A percentile compares a stretch with the other conserved stretches of the same genome.
Evolutionary conservation across 768 basidiomycete species (phyloP).

Genomic region (Leccinum broughii): DNA sequence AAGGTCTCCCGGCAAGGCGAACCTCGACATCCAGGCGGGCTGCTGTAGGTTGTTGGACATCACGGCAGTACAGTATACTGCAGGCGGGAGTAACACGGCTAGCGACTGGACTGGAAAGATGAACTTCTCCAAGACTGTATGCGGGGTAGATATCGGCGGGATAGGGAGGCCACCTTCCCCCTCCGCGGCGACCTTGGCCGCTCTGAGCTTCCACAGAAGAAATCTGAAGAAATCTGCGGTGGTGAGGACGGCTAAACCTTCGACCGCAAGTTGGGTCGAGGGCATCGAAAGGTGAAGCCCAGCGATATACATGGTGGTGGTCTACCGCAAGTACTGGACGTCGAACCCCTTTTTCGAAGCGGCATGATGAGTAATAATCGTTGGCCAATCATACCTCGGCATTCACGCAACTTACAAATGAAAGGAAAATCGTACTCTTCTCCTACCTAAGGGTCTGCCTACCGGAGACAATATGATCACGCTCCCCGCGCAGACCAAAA

Average conservation of each 20-base stretch:
- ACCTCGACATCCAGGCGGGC: constrained; percentile 36
- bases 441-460: no score
- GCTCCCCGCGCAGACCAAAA: no score
- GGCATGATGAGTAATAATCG: constrained; percentile 16
- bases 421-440: no score
- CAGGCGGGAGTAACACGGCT: constrained; percentile 26
- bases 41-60: constrained; percentile 33
- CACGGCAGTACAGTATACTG: constrained; percentile 30
- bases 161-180: constrained; percentile 22
- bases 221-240: constrained; percentile 28
- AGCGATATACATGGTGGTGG: constrained; percentile 28
- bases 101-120: constrained; percentile 30
- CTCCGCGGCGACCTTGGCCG: neutral
- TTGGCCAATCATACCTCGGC: neutral
- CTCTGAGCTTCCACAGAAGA: constrained; percentile 12
- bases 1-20: constrained; percentile 27
- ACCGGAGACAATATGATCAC: no score
- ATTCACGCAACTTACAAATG: no score
- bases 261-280: constrained; percentile 16
- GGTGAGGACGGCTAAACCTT: constrained; percentile 26
- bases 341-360: constrained; percentile 17
- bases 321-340: constrained; percentile 12
- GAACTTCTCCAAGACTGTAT: constrained; percentile 27
- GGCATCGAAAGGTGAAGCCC: constrained; percentile 20
- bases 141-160: constrained; percentile 14